phyloP scores from a whole-genome alignment of 495 filamentous ascomycete species.

The Aspergillus steynii region DNA sequence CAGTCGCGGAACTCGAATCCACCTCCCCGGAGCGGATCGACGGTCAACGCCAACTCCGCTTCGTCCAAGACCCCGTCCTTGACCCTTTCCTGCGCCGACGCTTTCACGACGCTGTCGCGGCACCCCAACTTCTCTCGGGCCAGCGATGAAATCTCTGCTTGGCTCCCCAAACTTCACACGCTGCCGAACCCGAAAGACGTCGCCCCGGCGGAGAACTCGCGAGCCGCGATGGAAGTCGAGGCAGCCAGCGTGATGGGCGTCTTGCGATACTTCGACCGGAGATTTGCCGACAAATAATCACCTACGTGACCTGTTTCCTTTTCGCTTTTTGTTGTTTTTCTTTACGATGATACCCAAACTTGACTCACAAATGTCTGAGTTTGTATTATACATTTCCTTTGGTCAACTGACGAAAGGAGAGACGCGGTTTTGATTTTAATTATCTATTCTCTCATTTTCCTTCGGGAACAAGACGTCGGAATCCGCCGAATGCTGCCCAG shows the following conservation, averaged over 20 bases:
- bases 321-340: slow-evolving; percentile 20
- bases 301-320: slow-evolving; percentile 4
- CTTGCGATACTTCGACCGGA: slow-evolving; percentile 75
- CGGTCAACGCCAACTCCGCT: slow-evolving; percentile 3
- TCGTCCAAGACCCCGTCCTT: slow-evolving; percentile 30
- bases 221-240: slow-evolving; percentile 75
- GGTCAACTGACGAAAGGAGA: not conserved
- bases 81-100: slow-evolving; percentile 69
- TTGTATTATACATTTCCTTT: slow-evolving; percentile 27
- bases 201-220: slow-evolving; percentile 27
- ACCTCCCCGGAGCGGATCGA: slow-evolving; percentile 6
- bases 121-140: slow-evolving; percentile 79
- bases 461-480: not conserved
- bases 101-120: slow-evolving; percentile 77
- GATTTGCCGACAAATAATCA: slow-evolving; percentile 58
- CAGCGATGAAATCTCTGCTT: slow-evolving; percentile 69
- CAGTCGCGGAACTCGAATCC: slow-evolving; percentile 28
- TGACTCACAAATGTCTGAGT: slow-evolving; percentile 38
- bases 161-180: slow-evolving; percentile 73
- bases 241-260: slow-evolving; percentile 86
- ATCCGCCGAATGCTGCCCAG: too few species aligned
- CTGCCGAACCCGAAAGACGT: slow-evolving; percentile 46
- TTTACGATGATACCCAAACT: slow-evolving; percentile 44
- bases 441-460: not conserved
- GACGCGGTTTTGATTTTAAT: not conserved